A percentile compares a stretch with the other conserved stretches of the same genome.
Conservation (phyloP, 2,329 filamentous ascomycete genomes). For the Boeremia lycopersici region DNA sequence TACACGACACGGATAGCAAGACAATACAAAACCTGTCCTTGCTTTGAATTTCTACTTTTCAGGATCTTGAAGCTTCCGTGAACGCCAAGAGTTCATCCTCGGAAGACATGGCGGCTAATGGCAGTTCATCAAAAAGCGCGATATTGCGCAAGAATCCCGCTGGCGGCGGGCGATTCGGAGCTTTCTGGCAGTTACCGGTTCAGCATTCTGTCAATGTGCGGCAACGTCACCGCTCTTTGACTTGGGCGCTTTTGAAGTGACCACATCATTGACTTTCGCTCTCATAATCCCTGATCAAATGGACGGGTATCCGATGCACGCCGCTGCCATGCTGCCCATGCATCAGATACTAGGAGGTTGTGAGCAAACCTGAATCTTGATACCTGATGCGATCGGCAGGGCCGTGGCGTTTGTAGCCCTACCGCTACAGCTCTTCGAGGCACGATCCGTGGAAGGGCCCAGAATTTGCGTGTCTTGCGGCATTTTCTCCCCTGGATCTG, state of each 20-base stretch:
- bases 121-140: neutral
- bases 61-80: too few species aligned
- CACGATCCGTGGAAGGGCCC: slow-evolving; percentile 8
- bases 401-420: neutral
- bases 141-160: neutral
- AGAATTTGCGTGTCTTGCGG: slow-evolving; percentile 14
- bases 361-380: neutral
- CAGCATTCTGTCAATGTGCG: neutral
- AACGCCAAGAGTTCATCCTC: neutral
- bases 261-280: neutral
- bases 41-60: neutral
- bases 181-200: slow-evolving; percentile 1
- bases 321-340: neutral
- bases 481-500: slow-evolving; percentile 19
- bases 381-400: slow-evolving; percentile 4
- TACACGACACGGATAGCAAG: neutral
- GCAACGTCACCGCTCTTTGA: slow-evolving; percentile 10
- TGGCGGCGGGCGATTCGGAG: slow-evolving; percentile 1
- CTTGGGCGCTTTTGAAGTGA: neutral
- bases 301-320: neutral
- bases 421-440: slow-evolving; percentile 5
- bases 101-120: neutral
- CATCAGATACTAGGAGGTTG: neutral
- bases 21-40: too few species aligned
- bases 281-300: neutral